A percentile compares a stretch with the other conserved stretches of the same genome.
Evolutionary conservation across 176 grass and related monocot species (phyloP).

Genomic region (Themeda triandra): DNA sequence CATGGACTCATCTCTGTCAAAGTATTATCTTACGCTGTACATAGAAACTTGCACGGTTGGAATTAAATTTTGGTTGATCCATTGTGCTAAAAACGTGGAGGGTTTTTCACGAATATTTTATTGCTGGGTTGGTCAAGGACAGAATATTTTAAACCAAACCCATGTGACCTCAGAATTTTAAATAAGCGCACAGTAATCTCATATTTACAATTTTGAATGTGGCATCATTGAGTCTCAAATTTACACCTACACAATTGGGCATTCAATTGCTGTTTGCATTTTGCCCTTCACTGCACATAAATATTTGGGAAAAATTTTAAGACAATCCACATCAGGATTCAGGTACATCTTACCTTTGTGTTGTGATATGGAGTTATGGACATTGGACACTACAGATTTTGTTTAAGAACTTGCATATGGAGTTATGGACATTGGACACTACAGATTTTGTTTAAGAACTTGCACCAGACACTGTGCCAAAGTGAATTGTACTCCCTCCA

Average conservation of each 20-base stretch:
- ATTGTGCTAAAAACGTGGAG: neutral
- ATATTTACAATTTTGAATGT: no score
- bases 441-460: neutral
- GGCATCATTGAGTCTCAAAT: no score
- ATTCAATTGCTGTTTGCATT: no score
- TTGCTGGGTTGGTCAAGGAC: neutral
- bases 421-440: no score
- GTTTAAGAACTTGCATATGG: neutral
- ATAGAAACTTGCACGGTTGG: neutral
- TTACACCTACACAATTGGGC: no score
- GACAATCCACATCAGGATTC: no score
- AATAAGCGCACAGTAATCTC: no score
- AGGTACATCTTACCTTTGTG: neutral
- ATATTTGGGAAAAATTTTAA: no score
- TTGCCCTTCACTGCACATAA: no score
- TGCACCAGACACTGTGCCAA: neutral
- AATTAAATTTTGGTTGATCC: neutral
- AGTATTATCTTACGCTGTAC: neutral
- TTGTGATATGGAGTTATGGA: neutral
- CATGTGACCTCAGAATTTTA: no score
- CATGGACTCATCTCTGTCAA: neutral
- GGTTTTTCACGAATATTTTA: neutral
- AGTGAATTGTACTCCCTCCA: neutral
- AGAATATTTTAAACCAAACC: no score
- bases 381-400: neutral